Evolutionary conservation across 2,329 filamentous ascomycete genomes (phyloP).

Genomic region (Aspergillus viridinutans): DNA sequence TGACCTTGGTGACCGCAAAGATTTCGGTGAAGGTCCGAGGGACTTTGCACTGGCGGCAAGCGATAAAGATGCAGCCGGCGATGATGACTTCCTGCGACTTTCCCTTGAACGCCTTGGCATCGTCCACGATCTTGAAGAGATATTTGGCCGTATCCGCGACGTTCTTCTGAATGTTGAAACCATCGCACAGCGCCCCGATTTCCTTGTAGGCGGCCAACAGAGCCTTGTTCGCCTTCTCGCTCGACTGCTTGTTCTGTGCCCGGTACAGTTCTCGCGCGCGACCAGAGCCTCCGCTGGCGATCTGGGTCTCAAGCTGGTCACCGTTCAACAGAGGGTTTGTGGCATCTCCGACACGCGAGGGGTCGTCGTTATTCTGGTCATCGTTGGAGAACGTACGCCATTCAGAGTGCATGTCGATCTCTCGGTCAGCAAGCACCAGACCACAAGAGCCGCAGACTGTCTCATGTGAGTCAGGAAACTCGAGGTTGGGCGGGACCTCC

Average conservation of each 20-base stretch:
- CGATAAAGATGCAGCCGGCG: conserved; percentile 95
- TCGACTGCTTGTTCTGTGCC: conserved; percentile 74
- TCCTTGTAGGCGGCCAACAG: conserved; percentile 81
- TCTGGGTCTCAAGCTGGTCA: conserved; percentile 81
- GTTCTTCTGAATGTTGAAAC: conserved; percentile 72
- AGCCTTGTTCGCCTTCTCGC: conserved; percentile 78
- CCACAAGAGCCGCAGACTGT: conserved; percentile 91
- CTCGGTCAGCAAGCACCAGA: conserved; percentile 81
- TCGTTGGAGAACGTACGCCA: conserved; percentile 99
- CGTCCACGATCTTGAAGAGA: conserved; percentile 90
- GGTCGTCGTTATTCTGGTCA: conserved; percentile 92
- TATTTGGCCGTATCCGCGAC: conserved; percentile 89
- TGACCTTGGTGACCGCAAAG: conserved; percentile 85
- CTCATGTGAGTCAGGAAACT: conserved; percentile 90
- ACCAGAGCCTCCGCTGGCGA: conserved; percentile 73
- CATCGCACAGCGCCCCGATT: conserved; percentile 82
- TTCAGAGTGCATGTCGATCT: conserved; percentile 93
- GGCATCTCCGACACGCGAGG: conserved; percentile 94
- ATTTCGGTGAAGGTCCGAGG: conserved; percentile 93
- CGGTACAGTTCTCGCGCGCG: conserved; percentile 72
- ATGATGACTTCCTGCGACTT: conserved; percentile 93
- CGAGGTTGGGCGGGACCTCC: conserved; percentile 83
- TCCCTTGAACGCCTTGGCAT: conserved; percentile 89
- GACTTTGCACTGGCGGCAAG: conserved; percentile 82
- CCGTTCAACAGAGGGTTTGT: conserved; percentile 87